Base-by-base conservation (phyloP, 495 filamentous ascomycete species). In the Tuber umbilicatum region DNA sequence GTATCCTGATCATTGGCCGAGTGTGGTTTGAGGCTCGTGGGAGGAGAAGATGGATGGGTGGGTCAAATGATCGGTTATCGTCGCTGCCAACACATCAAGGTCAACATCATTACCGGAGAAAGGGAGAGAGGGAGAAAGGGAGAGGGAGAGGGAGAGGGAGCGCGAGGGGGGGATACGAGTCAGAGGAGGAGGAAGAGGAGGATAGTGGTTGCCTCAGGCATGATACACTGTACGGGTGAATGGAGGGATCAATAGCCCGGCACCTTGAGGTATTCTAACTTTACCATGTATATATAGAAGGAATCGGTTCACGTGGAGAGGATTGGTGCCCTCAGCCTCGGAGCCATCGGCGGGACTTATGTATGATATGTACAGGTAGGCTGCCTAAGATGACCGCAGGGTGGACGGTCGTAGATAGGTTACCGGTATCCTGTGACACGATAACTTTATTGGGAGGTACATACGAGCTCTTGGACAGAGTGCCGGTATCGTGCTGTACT, bases 21-120 rank as follows among this genome's bases (percentile, higher is more conserved):
- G 35, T 64, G 55, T 14, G n/a, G 2, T 21, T n/a, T 50, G 45
- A 50, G 45, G 45, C 45, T n/a, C 45, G 10, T 40, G 39, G 45
- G 21, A 10, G 45, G n/a, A n/a, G n/a, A 9, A n/a, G n/a, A 5
- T 60, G 50, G 5, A 64, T 64, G 55, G 55, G 19, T 64, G 55
- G 55, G 55, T 64, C 55, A 64, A 64, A 64, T 64, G 55, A 64
- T 64, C 55, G 55, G 55, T 64, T 35, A 64, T 64, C 55, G 12
- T 27, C 55, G 55, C 55, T 64, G 55, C 55, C 55, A 64, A 35
- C 55, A 64, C 55, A 64, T 64, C 55, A 35, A 64, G 55, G 55
- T 35, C 55, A 6, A 64, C 5, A 31, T 60, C 50, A 31, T n/a
- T 12, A 16, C n/a, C 55, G 27, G 27, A 35, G 55, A 35, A 35